Conservation (phyloP, 2,329 filamentous ascomycete genomes). For the Pseudocercospora cruenta region DNA sequence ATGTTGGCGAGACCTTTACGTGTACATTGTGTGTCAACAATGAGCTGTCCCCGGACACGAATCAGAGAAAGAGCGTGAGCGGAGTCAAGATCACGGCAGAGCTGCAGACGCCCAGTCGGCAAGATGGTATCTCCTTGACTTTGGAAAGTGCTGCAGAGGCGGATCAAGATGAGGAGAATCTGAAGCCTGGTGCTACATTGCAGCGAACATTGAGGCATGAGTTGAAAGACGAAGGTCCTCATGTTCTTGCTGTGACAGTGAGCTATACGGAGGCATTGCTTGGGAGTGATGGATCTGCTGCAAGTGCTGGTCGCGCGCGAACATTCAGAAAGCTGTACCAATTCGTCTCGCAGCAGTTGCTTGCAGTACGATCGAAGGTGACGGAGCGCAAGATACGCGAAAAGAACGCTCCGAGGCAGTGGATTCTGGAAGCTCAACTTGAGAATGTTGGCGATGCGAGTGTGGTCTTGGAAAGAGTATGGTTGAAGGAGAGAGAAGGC, state of each 20-base stretch:
- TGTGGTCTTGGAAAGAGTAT: slow-evolving; percentile 71
- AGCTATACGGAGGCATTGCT: slow-evolving; percentile 81
- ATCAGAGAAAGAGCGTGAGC: slow-evolving; percentile 60
- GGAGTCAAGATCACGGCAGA: slow-evolving; percentile 85
- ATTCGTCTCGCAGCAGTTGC: slow-evolving; percentile 86
- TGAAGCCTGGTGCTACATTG: slow-evolving; percentile 67
- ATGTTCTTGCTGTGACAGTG: slow-evolving; percentile 90
- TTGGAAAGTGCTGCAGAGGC: slow-evolving; percentile 46
- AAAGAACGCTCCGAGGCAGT: slow-evolving; percentile 52
- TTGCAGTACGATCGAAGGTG: slow-evolving; percentile 89
- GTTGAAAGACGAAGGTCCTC: slow-evolving; percentile 89
- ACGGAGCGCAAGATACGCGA: slow-evolving; percentile 56
- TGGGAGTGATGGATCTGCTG: slow-evolving; percentile 46
- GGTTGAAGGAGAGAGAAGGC: slow-evolving; percentile 36
- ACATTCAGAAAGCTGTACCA: slow-evolving; percentile 96
- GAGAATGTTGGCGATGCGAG: slow-evolving; percentile 89
- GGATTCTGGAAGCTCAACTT: slow-evolving; percentile 88
- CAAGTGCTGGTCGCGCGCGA: slow-evolving; percentile 66
- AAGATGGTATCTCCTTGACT: slow-evolving; percentile 64
- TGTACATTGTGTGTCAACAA: slow-evolving; percentile 98
- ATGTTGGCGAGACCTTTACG: slow-evolving; percentile 92
- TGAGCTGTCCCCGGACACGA: slow-evolving; percentile 57
- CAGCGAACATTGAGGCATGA: slow-evolving; percentile 85
- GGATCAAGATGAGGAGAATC: slow-evolving; percentile 46
- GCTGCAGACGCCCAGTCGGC: slow-evolving; percentile 88